Evolutionary conservation across 2,329 filamentous ascomycete genomes (phyloP).

Genomic region (Aspergillus fumigatiaffinis): DNA sequence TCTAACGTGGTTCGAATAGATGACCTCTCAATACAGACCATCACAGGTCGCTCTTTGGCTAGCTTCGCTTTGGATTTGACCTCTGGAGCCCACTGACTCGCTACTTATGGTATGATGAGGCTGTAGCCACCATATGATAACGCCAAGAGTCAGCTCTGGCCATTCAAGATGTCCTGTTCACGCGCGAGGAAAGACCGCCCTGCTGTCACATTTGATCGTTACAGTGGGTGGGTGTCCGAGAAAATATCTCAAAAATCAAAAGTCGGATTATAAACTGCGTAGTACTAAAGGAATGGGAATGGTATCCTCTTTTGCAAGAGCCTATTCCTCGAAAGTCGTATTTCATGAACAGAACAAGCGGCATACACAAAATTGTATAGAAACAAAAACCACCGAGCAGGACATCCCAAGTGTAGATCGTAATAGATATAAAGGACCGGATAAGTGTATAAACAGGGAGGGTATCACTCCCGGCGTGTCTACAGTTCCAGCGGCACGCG

Average conservation of each 20-base stretch:
- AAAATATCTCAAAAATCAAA: background rate
- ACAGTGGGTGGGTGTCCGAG: too few relatives aligned
- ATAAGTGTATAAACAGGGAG: background rate
- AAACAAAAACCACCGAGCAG: background rate
- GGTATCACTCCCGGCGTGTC: background rate
- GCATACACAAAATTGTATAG: background rate
- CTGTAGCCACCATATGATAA: background rate
- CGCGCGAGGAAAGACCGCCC: background rate
- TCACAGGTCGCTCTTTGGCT: background rate
- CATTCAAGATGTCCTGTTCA: background rate
- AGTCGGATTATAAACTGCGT: background rate
- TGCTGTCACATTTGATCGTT: background rate
- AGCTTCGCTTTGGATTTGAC: too few relatives aligned
- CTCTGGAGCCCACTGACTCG: too few relatives aligned
- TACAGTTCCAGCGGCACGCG: constrained; percentile 17
- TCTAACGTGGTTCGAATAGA: too few relatives aligned
- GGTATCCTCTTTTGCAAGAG: background rate
- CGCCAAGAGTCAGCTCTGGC: background rate
- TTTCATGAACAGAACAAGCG: background rate
- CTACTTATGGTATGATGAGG: background rate
- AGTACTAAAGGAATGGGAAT: background rate
- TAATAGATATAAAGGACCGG: background rate
- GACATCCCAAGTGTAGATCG: background rate
- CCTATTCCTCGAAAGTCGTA: background rate
- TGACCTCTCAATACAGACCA: background rate